Conservation (phyloP, 495 filamentous ascomycete genomes). For the Eremomyces bilateralis region DNA sequence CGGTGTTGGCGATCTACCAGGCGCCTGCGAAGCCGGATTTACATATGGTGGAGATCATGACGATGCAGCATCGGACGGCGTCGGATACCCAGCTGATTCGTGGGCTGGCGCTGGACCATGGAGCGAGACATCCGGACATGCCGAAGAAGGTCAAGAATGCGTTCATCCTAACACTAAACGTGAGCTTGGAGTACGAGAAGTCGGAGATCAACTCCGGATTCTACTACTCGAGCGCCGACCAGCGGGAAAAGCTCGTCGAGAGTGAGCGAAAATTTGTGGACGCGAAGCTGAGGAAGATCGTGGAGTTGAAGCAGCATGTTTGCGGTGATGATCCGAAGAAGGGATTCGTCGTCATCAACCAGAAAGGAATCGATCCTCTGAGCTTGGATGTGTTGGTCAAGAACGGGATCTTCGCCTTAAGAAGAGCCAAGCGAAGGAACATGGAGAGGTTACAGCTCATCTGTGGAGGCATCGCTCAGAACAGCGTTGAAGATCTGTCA, state of each 20-base stretch:
- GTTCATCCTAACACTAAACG: conserved; percentile 83
- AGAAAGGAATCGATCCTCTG: conserved; percentile 95
- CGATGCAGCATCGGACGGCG: conserved; percentile 95
- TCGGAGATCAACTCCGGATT: conserved; percentile 98
- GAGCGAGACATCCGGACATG: conserved; percentile 95
- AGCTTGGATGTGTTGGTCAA: conserved; percentile 90
- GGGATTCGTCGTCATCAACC: conserved; percentile 94
- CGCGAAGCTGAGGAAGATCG: conserved; percentile 90
- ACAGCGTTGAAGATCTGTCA: conserved; percentile 82
- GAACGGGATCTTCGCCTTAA: conserved; percentile 88
- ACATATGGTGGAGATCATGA: conserved; percentile 99
- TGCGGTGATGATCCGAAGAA: conserved; percentile 90
- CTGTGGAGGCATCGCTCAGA: conserved; percentile 76
- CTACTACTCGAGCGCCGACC: conserved; percentile 93
- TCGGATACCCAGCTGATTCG: conserved; percentile 91
- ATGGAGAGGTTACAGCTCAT: conserved; percentile 96
- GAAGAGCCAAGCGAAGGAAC: conserved; percentile 88
- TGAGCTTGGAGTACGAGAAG: conserved; percentile 97
- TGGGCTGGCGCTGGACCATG: conserved; percentile 84
- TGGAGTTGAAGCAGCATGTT: conserved; percentile 94
- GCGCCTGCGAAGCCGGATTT: conserved; percentile 81
- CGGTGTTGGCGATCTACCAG: conserved; percentile 82
- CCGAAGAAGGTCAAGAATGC: conserved; percentile 90
- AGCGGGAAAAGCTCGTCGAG: conserved; percentile 93
- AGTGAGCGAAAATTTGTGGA: conserved; percentile 92